A percentile compares a stretch with the other conserved stretches of the same genome.
phyloP scores from a whole-genome alignment of 148 eudicot species.

The Hydrangea macrophylla region DNA sequence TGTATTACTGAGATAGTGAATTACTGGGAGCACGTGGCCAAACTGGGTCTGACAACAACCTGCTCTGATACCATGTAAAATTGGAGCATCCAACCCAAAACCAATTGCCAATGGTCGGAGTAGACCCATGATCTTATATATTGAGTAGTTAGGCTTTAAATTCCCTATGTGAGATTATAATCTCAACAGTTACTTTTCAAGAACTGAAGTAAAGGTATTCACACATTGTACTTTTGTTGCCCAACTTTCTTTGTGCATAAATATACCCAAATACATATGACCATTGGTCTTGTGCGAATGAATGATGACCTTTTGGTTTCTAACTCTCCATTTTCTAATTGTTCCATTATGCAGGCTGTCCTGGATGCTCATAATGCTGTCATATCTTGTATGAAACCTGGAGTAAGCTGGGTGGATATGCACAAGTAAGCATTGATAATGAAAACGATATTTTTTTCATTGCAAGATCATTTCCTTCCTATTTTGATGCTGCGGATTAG shows the following conservation, averaged over 20 bases:
- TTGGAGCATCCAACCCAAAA: no score
- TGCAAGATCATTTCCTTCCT: neutral
- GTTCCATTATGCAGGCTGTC: slow-evolving; percentile 66
- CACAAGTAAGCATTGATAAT: slow-evolving; percentile 61
- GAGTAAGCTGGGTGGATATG: slow-evolving; percentile 95
- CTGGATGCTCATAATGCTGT: slow-evolving; percentile 91
- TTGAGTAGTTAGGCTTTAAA: no score
- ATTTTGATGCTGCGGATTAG: neutral
- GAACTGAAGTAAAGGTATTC: neutral
- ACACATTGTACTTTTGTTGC: neutral
- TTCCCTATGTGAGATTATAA: no score
- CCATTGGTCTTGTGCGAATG: neutral
- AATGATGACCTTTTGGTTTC: neutral
- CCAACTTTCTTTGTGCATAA: neutral
- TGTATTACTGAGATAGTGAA: no score
- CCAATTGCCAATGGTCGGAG: no score
- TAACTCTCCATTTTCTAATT: neutral
- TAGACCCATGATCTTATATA: no score
- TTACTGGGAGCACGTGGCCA: no score
- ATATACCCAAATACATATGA: neutral
- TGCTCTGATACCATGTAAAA: no score
- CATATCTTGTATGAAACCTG: slow-evolving; percentile 83
- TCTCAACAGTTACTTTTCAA: no score
- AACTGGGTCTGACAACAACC: no score
- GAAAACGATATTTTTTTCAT: neutral